Conservation (phyloP, 805 yeast species). For the Metahyphopichia silvanorum region DNA sequence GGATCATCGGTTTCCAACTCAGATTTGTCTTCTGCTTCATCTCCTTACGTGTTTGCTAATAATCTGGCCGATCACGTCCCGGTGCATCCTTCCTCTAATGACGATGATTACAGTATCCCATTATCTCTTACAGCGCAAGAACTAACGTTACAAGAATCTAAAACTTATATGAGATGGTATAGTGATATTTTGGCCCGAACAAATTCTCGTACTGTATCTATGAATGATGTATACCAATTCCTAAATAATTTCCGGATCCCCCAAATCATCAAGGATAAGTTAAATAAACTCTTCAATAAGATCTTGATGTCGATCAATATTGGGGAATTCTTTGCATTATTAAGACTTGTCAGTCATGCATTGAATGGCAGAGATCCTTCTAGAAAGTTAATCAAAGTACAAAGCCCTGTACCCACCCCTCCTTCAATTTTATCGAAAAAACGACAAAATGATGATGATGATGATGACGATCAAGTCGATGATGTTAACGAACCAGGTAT, state of each 20-base stretch:
- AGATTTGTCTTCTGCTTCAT: slow-evolving; percentile 8
- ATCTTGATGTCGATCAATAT: slow-evolving; percentile 63
- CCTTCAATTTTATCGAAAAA: slow-evolving; percentile 68
- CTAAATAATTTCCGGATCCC: slow-evolving; percentile 72
- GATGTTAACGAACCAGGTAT: slow-evolving; percentile 9
- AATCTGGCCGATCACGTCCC: slow-evolving; percentile 9
- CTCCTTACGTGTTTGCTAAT: too few species aligned
- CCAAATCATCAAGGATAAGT: slow-evolving; percentile 45
- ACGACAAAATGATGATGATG: slow-evolving; percentile 46
- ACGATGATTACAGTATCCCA: slow-evolving; percentile 48
- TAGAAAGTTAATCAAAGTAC: slow-evolving; percentile 47
- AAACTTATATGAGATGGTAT: slow-evolving; percentile 92
- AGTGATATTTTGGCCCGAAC: slow-evolving; percentile 75
- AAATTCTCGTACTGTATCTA: slow-evolving; percentile 59
- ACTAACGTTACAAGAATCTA: slow-evolving; percentile 71
- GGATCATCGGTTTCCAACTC: slow-evolving; percentile 4
- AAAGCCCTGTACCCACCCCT: slow-evolving; percentile 76
- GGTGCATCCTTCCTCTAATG: slow-evolving; percentile 3
- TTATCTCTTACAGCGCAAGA: slow-evolving; percentile 64
- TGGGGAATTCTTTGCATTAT: slow-evolving; percentile 86
- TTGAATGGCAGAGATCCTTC: slow-evolving; percentile 52
- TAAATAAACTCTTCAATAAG: slow-evolving; percentile 49
- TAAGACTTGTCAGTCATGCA: slow-evolving; percentile 76
- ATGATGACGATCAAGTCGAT: slow-evolving; percentile 17
- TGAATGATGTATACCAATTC: slow-evolving; percentile 78